Base-by-base conservation (phyloP, 495 filamentous ascomycete genomes). In the Gamarada debralockiae region DNA sequence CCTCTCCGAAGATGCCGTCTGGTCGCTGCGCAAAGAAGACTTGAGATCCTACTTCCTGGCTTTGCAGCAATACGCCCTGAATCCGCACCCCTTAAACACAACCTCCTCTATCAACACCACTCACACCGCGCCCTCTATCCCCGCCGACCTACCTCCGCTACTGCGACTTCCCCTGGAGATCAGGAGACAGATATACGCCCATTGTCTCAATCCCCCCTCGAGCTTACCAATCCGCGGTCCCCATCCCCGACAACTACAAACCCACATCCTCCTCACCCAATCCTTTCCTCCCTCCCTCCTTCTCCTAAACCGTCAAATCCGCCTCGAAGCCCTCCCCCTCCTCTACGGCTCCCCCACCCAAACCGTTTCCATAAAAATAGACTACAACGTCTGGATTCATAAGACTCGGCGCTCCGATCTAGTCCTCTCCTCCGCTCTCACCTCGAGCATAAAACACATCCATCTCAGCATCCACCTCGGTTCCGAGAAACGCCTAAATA, bases 111-210 rank as follows among this genome's bases (percentile, higher is more conserved):
- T 21, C 33, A 40, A 9, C 22, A 24, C 46, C 12, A 10, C 50
- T 12, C n/a, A 13, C 20, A 10, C 40, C 23, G 15, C 41, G 0
- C 27, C 15, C 20, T 23, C 29, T 3, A 20, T n/a, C 1, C 20
- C 36, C 3, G 14, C 15, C 14, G 48, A 40, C 10, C 20, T 53
- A 3, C 36, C 58, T 2, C 37, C 48, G 8, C 23, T 61, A 18
- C 43, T 64, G 10, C 50, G 44, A 21, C 50, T 64, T 3, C 61
- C 61, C 12, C 44, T 49, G 27, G 61, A 64, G 36, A 55, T 64
- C 6, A 40, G 61, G 10, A 47, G 55, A 21, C 36, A 33, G n/a
- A 58, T 61, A 7, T 64, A 61, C n/a, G 41, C 25, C 23, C 37
- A 44, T 29, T 46, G 52, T 4, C 48, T 58, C 15, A 25, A 51